A percentile compares a stretch with the other conserved stretches of the same genome.
phyloP scores from a whole-genome alignment of 2,329 filamentous ascomycete species.

The Cercospora beticola region DNA sequence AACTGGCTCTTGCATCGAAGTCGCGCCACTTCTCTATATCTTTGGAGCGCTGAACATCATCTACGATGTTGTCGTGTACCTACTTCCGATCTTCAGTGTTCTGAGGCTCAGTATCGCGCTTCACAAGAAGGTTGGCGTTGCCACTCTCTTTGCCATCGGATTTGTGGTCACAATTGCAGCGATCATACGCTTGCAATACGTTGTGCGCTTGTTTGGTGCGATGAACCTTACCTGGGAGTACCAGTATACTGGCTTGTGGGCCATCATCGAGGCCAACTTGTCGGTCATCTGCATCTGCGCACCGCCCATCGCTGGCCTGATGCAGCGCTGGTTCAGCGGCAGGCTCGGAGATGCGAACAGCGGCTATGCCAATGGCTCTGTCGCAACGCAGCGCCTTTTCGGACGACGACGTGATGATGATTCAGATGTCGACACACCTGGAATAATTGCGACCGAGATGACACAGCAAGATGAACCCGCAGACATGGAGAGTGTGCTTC shows the following conservation, averaged over 20 bases:
- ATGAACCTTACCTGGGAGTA: slow-evolving; percentile 27
- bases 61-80: slow-evolving; percentile 25
- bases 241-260: slow-evolving; percentile 25
- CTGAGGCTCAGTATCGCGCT: slow-evolving; percentile 22
- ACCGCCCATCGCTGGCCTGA: slow-evolving; percentile 21
- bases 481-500: slow-evolving; percentile 14
- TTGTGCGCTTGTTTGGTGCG: slow-evolving; percentile 9
- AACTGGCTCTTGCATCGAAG: slow-evolving; percentile 18
- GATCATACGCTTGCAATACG: slow-evolving; percentile 21
- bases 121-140: slow-evolving; percentile 24
- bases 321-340: slow-evolving; percentile 16
- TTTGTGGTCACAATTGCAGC: slow-evolving; percentile 23
- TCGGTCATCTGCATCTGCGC: slow-evolving; percentile 28
- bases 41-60: slow-evolving; percentile 23
- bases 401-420: slow-evolving; percentile 6
- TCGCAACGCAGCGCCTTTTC: slow-evolving; percentile 12
- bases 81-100: slow-evolving; percentile 25
- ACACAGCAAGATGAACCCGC: slow-evolving; percentile 9
- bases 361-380: slow-evolving; percentile 15
- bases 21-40: slow-evolving; percentile 19
- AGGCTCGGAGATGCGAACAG: neutral
- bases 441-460: slow-evolving; percentile 15
- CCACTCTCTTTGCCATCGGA: slow-evolving; percentile 20
- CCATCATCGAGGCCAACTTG: slow-evolving; percentile 24
- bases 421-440: slow-evolving; percentile 12